Base-by-base conservation (phyloP, 495 filamentous ascomycete species). In the Aspergillus bertholletiae region DNA sequence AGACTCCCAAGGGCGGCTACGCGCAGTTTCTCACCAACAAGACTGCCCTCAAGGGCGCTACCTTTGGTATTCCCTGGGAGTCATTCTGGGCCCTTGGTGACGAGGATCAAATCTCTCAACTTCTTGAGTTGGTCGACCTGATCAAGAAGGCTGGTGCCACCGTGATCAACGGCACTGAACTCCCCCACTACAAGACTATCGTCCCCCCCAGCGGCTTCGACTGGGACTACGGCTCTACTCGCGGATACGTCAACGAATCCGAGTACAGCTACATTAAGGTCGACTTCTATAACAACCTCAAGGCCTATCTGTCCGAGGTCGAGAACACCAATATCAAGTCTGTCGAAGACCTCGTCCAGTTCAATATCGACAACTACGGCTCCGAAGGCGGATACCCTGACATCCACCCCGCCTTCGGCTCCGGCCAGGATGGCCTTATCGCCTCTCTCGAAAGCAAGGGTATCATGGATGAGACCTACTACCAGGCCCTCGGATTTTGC, bases 231-330 rank as follows among this genome's bases (percentile, higher is more conserved):
- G 85, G 83, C 15, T 75, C 73, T 27, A 80, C 72, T 3, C 79
- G 84, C 5, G 85, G 86, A 8, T 84, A 71, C 56, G 70, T 83
- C 24, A 87, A 90, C 58, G 81, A 89, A 63, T 86, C 82, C 15
- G 88, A 89, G 60, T 89, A 84, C 70, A 85, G 80, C 6, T 80
- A 83, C 49, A 76, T 89, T 54, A 89, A 88, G 63, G 82, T 85
- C 7, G 88, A 91, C 57, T 89, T 89, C 64, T 89, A 89, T 73
- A 88, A 89, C 70, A 82, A 88, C 71, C 82, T 91, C 58, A 70
- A 70, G 39, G 65, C 70, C 18, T 90, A 91, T 58, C 78, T 90
- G 9, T 67, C 82, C 28, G 83, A 86, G 56, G 74, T 90, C 5
- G 62, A 75, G 17, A 87, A 87, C 66, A 89, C 83, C 30, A 66